Percentiles rank a stretch among this genome's conserved stretches.
These are phyloP conservation scores for Beauveria australis DNA, from an alignment of 2,329 filamentous ascomycete species.

Conservation along the genomic window DNA sequence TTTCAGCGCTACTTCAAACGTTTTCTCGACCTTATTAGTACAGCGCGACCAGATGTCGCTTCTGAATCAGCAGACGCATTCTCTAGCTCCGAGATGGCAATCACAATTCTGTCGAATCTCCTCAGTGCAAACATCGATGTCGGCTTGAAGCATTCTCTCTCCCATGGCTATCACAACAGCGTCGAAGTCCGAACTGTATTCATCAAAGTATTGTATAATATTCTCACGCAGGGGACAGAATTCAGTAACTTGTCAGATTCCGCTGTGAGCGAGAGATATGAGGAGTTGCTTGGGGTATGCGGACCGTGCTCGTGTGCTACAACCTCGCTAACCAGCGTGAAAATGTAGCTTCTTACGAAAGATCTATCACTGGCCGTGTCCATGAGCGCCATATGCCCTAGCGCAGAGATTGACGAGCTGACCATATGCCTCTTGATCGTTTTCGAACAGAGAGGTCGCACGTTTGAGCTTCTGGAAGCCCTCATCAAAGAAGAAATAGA, in stretches of 20 bases:
- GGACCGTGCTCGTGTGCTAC: neutral
- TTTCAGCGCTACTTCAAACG: conserved; percentile 65
- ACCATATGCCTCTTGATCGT: conserved; percentile 60
- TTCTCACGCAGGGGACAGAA: conserved; percentile 62
- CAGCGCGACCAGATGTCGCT: conserved; percentile 40
- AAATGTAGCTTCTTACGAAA: conserved; percentile 45
- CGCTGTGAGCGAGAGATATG: conserved; percentile 60
- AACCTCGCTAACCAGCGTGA: conserved; percentile 10
- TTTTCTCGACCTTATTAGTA: conserved; percentile 57
- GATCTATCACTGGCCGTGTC: conserved; percentile 56
- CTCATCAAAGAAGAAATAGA: conserved; percentile 62
- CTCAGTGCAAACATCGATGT: conserved; percentile 65
- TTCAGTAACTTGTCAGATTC: conserved; percentile 61
- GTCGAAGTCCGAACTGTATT: conserved; percentile 62
- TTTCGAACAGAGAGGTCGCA: conserved; percentile 58
- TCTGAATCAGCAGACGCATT: conserved; percentile 40
- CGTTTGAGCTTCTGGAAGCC: conserved; percentile 55
- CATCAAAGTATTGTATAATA: conserved; percentile 62
- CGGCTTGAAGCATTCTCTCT: conserved; percentile 60
- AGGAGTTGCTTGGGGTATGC: conserved; percentile 51
- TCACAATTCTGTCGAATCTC: conserved; percentile 60
- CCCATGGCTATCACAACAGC: conserved; percentile 64
- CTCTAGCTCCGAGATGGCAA: conserved; percentile 54
- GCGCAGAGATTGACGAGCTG: conserved; percentile 60
- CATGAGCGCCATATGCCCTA: conserved; percentile 58